phyloP scores from a whole-genome alignment of 2,329 filamentous ascomycete species.

The Cladorrhinum sp. region DNA sequence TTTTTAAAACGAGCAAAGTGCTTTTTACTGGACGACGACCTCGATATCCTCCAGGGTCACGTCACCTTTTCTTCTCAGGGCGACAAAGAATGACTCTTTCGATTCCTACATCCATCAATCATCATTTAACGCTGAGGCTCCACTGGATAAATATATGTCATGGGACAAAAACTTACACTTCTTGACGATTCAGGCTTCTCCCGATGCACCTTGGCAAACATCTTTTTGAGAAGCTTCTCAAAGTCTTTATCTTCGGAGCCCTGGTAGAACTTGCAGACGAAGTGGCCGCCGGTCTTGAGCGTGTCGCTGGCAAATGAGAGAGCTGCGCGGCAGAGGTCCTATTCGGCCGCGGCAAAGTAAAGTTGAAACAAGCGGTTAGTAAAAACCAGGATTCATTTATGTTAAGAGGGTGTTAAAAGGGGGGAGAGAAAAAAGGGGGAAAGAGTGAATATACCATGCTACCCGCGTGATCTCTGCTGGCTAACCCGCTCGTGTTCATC shows the following conservation, averaged over 20 bases:
- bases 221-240: constrained; percentile 67
- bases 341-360: constrained; percentile 2
- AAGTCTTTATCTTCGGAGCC: constrained; percentile 80
- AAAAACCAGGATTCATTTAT: not conserved
- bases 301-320: constrained; percentile 83
- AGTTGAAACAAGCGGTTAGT: not conserved
- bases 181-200: constrained; percentile 92
- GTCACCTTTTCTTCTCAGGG: constrained; percentile 61
- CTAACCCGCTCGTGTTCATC: constrained; percentile 95
- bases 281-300: constrained; percentile 77
- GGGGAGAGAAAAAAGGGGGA: not conserved
- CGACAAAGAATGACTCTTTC: constrained; percentile 84
- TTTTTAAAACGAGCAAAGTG: not conserved
- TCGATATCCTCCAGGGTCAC: constrained; percentile 30
- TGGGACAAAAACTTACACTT: constrained; percentile 60
- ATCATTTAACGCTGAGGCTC: not conserved
- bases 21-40: too few relatives aligned
- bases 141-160: too few relatives aligned
- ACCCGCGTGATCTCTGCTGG: constrained; percentile 82
- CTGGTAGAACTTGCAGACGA: constrained; percentile 97
- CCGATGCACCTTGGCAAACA: constrained; percentile 78
- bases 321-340: constrained; percentile 90
- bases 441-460: constrained; percentile 72
- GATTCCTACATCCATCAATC: constrained; percentile 55
- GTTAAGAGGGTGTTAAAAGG: constrained; percentile 1